Percentiles rank a stretch among this genome's conserved stretches.
Conservation (phyloP, 2,329 filamentous ascomycete species). For the Orbilia brochopaga region DNA sequence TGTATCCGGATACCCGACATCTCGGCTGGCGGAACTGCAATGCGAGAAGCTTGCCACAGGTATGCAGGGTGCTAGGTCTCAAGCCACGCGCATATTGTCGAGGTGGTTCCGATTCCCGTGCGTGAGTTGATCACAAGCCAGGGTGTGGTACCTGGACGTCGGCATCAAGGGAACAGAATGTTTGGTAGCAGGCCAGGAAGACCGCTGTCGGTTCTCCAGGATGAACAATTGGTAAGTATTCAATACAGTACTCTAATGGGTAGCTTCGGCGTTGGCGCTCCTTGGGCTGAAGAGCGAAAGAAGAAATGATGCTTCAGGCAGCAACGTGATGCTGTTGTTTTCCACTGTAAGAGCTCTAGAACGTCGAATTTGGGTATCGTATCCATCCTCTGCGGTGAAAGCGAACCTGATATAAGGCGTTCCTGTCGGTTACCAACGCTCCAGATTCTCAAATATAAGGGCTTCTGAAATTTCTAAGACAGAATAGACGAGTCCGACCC, state of each 20-base stretch:
- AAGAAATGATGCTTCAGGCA: conserved; percentile 16
- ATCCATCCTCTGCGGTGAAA: conserved; percentile 1
- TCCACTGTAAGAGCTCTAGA: conserved; percentile 18
- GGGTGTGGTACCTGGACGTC: conserved; percentile 21
- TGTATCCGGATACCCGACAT: conserved; percentile 26
- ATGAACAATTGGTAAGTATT: neutral
- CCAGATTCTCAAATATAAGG: neutral
- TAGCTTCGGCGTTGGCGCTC: neutral
- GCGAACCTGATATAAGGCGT: conserved; percentile 21
- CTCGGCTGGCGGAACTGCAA: conserved; percentile 40
- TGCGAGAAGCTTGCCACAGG: conserved; percentile 37
- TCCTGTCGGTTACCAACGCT: no score
- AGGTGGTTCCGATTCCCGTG: conserved; percentile 28
- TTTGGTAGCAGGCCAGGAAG: neutral
- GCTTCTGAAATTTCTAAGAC: neutral
- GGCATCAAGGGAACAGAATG: conserved; percentile 12
- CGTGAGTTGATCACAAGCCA: conserved; percentile 22
- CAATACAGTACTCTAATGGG: neutral
- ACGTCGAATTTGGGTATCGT: conserved; percentile 3
- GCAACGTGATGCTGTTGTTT: neutral
- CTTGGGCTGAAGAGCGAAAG: neutral
- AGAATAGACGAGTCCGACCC: neutral
- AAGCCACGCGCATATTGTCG: conserved; percentile 15
- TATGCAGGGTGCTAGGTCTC: conserved; percentile 33
- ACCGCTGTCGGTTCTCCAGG: neutral